A percentile compares a stretch with the other conserved stretches of the same genome.
phyloP scores from a whole-genome alignment of 495 filamentous ascomycete species.

The Barbatosphaeria neglecta region DNA sequence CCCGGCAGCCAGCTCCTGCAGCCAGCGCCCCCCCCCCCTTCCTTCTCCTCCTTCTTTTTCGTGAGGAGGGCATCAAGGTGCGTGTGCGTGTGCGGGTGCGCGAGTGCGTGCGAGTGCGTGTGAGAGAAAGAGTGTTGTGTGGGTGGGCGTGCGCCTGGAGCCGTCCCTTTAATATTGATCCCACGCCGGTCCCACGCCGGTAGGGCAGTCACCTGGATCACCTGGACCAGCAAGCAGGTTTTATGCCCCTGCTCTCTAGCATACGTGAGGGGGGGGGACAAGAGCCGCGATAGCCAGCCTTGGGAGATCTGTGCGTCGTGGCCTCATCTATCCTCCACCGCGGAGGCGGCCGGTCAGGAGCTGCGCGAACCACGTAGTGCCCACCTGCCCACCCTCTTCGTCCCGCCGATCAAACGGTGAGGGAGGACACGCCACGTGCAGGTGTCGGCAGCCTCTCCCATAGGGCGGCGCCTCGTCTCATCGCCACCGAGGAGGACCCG shows the following conservation, averaged over 20 bases:
- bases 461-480: constrained; percentile 4
- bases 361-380: constrained; percentile 4
- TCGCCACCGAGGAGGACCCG: constrained; percentile 4
- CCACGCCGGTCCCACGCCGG: not conserved
- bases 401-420: constrained; percentile 15
- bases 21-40: too few relatives aligned
- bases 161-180: not conserved
- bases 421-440: constrained; percentile 17
- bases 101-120: too few relatives aligned
- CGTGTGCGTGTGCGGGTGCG: too few relatives aligned
- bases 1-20: not conserved
- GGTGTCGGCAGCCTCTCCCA: constrained; percentile 8
- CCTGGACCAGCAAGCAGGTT: constrained; percentile 1
- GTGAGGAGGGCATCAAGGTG: too few relatives aligned
- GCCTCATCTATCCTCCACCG: constrained; percentile 1
- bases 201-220: too few relatives aligned
- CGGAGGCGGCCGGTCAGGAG: constrained; percentile 7
- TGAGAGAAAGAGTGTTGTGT: too few relatives aligned
- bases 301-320: constrained; percentile 2
- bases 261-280: not conserved
- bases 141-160: not conserved
- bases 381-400: constrained; percentile 9
- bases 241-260: constrained; percentile 3
- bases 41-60: too few relatives aligned
- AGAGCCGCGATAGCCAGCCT: not conserved